phyloP scores from a whole-genome alignment of 441 rosid genomes.

The Populus hybrid region DNA sequence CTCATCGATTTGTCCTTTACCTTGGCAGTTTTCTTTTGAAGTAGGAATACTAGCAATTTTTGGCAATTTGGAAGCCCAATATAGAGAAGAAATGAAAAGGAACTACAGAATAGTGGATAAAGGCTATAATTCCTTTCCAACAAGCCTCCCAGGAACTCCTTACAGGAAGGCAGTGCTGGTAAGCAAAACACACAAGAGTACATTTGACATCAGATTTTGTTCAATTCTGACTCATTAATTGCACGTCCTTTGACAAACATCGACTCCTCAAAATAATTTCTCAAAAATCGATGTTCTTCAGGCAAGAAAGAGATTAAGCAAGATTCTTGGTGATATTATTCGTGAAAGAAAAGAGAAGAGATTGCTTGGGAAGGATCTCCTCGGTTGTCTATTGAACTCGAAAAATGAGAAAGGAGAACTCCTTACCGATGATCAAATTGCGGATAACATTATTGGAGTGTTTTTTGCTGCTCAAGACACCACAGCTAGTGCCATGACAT shows the following conservation, averaged over 20 bases:
- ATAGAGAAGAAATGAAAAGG: constrained; percentile 45
- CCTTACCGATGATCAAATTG: too few relatives aligned
- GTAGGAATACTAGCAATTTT: constrained; percentile 54
- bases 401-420: constrained; percentile 38
- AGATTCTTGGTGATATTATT: constrained; percentile 49
- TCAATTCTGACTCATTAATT: background rate
- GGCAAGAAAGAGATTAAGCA: constrained; percentile 54
- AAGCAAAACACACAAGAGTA: constrained; percentile 3
- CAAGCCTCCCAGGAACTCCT: constrained; percentile 50
- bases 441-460: too few relatives aligned
- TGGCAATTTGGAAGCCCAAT: constrained; percentile 46
- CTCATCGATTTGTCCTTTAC: constrained; percentile 1
- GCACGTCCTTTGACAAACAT: background rate
- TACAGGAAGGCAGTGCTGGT: constrained; percentile 53
- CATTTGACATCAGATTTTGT: background rate
- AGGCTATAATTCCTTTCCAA: constrained; percentile 69
- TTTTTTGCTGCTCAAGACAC: too few relatives aligned
- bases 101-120: constrained; percentile 47
- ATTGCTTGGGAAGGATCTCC: constrained; percentile 36
- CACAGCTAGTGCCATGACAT: constrained; percentile 49
- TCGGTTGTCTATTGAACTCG: constrained; percentile 48
- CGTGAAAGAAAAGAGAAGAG: constrained; percentile 51
- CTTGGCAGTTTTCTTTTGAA: constrained; percentile 58
- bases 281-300: constrained; percentile 4
- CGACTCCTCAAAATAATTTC: background rate